Base-by-base conservation (phyloP, 2,329 filamentous ascomycete genomes). In the Colletotrichum endophyticum region DNA sequence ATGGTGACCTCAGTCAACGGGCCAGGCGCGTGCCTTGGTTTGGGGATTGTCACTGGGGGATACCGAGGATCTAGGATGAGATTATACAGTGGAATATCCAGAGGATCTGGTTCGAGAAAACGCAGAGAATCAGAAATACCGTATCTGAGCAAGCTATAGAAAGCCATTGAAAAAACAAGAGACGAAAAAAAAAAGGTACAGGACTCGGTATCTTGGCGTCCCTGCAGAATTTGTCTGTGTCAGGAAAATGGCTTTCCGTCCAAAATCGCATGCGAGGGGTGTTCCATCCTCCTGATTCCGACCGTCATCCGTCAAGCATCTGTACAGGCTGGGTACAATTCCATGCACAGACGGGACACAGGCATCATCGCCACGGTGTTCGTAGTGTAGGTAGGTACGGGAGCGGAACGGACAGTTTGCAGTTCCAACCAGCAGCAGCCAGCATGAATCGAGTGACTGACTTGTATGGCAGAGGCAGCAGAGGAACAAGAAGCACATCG, bases 201-300 rank as follows among this genome's bases (percentile, higher is more conserved):
- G 64, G 36, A 36, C 36, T 64, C 61, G 22, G 61, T 34, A 16
- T 34, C 70, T 75, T 73, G 73, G 64, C 63, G 73, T 70, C 64
- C 70, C 73, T 66, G 68, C 68, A 72, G 72, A 66, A 44, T 53
- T 59, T 74, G 57, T 53, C 66, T 59, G 68, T 76, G 63, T 70
- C 73, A 73, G 44, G 56, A 64, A 70, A 69, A 76, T 70, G 53
- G 34, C 57, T 44, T 73, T 73, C 64, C 19, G 57, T 59, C 70
- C 63, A 75, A 74, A 75, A 73, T 64, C 70, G 73, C 70, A 75
- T 68, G 63, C 70, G 39, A 75, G 56, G 62, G 34, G 32, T 27
- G 70, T 68, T 73, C 70, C 57, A 68, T 68, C 63, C 32, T 66
- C 44, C 56, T 49, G n/a, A 70, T 67, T 27, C 68, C 28, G 61